Base-by-base conservation (phyloP, 345 rosid genomes). In the Gossypium thurberi region DNA sequence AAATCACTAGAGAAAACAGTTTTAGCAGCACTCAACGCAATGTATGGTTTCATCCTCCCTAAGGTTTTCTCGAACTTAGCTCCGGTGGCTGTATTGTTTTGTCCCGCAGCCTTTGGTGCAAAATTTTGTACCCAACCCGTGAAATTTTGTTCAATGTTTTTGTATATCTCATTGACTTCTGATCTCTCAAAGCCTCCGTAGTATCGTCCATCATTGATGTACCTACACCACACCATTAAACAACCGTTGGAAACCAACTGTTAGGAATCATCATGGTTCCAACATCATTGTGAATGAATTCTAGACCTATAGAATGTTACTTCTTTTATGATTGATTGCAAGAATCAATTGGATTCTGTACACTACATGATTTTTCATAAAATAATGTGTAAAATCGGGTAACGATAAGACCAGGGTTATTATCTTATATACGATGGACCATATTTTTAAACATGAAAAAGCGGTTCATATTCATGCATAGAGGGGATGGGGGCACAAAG, bases 1-100 rank as follows among this genome's bases (percentile, higher is more conserved):
- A 71, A 4, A 60, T 84, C 85, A 20, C 82, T 80, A 2, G 52
- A 52, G 37, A 73, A 82, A 43, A 74, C 80, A 2, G 77, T 65
- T 59, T 64, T 66, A 11, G 83, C 83, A 0, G 37, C 76, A 25
- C 25, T 43, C 0, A 73, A 13, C 3, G 80, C 77, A 10, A 52
- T 68, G 21, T 58, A 23, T 17, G 76, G 79, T 9, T 76, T 71
- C 77, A 80, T 76, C 51, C 79, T 59, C 43, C 65, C 48, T 46
- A 80, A 23, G 70, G 72, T 80, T 28, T 57, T 11, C 47, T 72
- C 57, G 20, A 84, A 76, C 69, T 74, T 74, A 9, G 64, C 23
- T 51, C 59, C 26, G 4, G 84, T 79, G 11, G 4, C 20, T 6
- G 64, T 58, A 70, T 84, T 23, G 63, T 77, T 75, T 46, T 43